Conservation (phyloP, 148 eudicot genomes). For the Chenopodium quinoa region DNA sequence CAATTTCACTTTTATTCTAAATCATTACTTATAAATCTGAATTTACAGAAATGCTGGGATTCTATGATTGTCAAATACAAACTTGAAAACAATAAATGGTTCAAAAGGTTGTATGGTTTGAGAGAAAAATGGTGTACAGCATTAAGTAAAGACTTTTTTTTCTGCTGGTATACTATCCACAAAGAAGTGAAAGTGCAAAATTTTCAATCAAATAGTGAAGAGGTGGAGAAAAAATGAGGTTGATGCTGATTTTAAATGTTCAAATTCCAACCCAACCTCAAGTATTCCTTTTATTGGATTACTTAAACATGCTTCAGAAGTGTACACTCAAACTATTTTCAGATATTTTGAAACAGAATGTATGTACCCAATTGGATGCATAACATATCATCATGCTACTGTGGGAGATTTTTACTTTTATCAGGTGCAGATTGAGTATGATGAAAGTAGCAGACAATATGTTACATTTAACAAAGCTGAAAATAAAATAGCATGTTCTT, state of each 20-base stretch:
- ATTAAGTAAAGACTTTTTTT: not conserved
- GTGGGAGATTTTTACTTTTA: not conserved
- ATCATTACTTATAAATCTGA: no score
- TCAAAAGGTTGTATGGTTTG: not conserved
- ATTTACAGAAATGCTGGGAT: not conserved
- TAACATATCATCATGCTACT: no score
- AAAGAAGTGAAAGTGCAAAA: not conserved
- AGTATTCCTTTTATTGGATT: no score
- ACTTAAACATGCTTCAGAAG: no score
- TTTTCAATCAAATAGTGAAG: not conserved
- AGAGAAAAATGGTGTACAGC: constrained; percentile 5
- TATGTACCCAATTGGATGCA: no score
- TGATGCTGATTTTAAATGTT: not conserved
- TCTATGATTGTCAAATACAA: not conserved
- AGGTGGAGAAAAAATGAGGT: not conserved
- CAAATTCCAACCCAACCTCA: no score
- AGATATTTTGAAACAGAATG: not conserved
- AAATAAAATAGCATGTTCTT: not conserved
- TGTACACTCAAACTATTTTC: not conserved
- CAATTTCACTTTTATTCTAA: no score
- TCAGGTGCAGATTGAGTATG: not conserved
- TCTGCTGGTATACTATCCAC: no score
- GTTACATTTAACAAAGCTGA: not conserved
- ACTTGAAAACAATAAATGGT: not conserved
- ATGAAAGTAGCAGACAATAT: not conserved